Base-by-base conservation (phyloP, 345 rosid genomes). In the Capsella bursapastoris region DNA sequence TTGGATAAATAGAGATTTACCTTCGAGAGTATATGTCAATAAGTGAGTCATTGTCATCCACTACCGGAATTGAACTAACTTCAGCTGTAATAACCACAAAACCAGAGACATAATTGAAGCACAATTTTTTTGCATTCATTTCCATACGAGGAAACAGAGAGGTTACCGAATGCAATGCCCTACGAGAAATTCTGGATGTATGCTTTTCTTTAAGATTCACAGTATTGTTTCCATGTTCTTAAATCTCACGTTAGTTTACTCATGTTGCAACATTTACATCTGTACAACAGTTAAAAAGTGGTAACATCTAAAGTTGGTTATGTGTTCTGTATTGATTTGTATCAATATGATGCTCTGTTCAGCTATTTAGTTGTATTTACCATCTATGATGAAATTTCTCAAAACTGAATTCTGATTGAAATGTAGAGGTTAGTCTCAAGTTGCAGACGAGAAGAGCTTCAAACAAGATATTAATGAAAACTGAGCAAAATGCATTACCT, bases 41-140 rank as follows among this genome's bases (percentile, higher is more conserved):
- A 65, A 91, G 83, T 27, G 97, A 84, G 80, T 89, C 91, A 81
- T 91, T 87, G 32, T 89, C 97, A 79, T 88, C 91, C 56, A 91
- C 97, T 48, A 91, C 82, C 0, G 96, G 99, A 80, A 96, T 84
- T 5, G 99, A 92, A 84, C 98, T 96, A 51, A 96, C 95, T 73
- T 85, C 83, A 66, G 96, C 99, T 96, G 90, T 79, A 83, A 70
- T 55, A 27, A 35, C 28, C 51, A 78, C 37, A 44, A 49, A 60
- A 56, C 45, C 73, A 25, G 22, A 66, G 41, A 71, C 51, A 48
- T 49, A 29, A 13, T 45, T 44, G 63, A 50, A 69, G 6, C 71
- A 41, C 0, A 5, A 63, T 34, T 32, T 35, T 18, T 38, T 48
- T 16, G 18, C 56, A 11, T 49, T 16, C 66, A 55, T 56, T 56